Base-by-base conservation (phyloP, 2,329 filamentous ascomycete genomes). In the Dactylellina leptospora region DNA sequence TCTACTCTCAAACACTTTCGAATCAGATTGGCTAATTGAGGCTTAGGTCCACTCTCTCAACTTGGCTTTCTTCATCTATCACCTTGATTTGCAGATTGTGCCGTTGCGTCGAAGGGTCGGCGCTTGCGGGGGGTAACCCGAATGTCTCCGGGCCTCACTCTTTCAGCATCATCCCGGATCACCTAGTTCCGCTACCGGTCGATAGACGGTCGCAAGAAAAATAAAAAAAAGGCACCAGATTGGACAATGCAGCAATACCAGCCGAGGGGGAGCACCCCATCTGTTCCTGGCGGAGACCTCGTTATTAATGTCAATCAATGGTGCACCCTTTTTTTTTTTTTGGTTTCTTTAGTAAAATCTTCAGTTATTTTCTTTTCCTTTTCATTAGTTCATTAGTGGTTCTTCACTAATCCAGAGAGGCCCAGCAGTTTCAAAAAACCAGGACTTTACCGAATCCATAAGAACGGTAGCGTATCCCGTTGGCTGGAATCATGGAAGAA, bases 391-490 rank as follows among this genome's bases (percentile, higher is more conserved):
- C 25, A 60, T 51, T 50, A 62, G 50, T 44, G 54, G 64, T 51
- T 62, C 42, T 55, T 61, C 47, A 60, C 45, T 63, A 54, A 55
- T 63, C 33, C 51, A 64, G 44, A 55, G 20, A n/a, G n/a, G 54
- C 42, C 59, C 50, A 71, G 30, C 33, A 44, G 50, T 62, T 62
- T 51, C 45, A 62, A 40, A 54, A 55, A 71, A 63, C 33, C 20
- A 51, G 56, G 53, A 59, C 66, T 44, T 71, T 71, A 71, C 66
- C 66, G 58, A 71, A 71, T 71, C 66, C 66, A 71, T 71, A 55
- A 62, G 66, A 63, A 71, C 66, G 66, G 66, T 71, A 71, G 66
- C 66, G 66, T 71, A 71, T 71, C 66, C 66, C 66, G 66, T 71
- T 71, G 66, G 66, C 58, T 71, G 66, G 66, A 71, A 71, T 63